Evolutionary conservation across 441 rosid genomes (phyloP).

Genomic region (Iberis amara): DNA sequence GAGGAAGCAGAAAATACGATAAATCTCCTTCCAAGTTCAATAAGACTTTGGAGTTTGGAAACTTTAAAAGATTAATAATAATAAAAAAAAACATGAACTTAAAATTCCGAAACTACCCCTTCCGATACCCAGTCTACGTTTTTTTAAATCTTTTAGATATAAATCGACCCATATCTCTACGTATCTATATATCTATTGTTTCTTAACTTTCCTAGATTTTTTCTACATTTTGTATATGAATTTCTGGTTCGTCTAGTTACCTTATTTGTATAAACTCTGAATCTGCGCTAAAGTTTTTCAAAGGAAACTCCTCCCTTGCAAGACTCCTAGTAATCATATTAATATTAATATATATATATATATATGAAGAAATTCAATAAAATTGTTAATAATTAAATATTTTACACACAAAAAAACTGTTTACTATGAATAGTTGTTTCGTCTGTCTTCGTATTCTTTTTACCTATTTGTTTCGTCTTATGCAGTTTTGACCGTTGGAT

Average conservation of each 20-base stretch:
- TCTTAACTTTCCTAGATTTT: not conserved
- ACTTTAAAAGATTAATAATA: not conserved
- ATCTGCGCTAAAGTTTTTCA: not conserved
- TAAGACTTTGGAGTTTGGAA: constrained; percentile 11
- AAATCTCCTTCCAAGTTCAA: constrained; percentile 16
- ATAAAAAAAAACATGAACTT: not conserved
- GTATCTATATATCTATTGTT: not conserved
- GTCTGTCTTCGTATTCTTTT: too few species aligned
- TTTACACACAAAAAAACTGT: too few species aligned
- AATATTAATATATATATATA: too few species aligned
- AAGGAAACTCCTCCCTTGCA: too few species aligned
- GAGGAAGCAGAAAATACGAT: constrained; percentile 20
- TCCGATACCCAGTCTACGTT: not conserved
- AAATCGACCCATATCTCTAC: too few species aligned
- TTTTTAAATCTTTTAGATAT: not conserved
- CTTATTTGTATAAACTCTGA: constrained; percentile 18
- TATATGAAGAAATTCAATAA: too few species aligned
- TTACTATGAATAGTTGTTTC: too few species aligned
- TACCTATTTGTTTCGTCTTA: too few species aligned
- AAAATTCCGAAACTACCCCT: constrained; percentile 21
- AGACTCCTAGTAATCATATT: too few species aligned
- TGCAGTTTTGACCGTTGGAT: too few species aligned
- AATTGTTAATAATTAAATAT: too few species aligned
- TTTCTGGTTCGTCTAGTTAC: constrained; percentile 4
- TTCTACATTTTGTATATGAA: not conserved